Evolutionary conservation across 2,329 filamentous ascomycete species (phyloP).

Genomic region (Pseudocercospora macadamiae): DNA sequence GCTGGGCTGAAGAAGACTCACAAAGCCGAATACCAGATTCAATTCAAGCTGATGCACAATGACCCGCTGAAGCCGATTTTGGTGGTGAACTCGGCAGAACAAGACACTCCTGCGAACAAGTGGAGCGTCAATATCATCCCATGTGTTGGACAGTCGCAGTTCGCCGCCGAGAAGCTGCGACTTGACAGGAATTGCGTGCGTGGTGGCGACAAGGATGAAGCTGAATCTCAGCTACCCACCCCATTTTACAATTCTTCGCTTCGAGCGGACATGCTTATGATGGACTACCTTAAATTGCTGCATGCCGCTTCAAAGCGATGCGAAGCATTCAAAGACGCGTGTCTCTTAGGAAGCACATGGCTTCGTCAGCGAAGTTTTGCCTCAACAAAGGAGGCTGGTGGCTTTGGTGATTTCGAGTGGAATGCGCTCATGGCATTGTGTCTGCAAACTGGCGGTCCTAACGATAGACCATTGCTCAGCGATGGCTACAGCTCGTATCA

Average conservation of each 20-base stretch:
- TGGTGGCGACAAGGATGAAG: conserved; percentile 45
- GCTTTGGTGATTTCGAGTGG: conserved; percentile 95
- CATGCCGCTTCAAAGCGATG: conserved; percentile 71
- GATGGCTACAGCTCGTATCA: conserved; percentile 86
- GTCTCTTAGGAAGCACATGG: conserved; percentile 85
- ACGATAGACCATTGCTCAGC: conserved; percentile 72
- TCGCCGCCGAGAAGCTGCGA: conserved; percentile 70
- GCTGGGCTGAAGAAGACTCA: conserved; percentile 66
- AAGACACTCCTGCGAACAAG: conserved; percentile 39
- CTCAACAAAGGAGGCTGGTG: conserved; percentile 70
- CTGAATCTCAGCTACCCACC: conserved; percentile 55
- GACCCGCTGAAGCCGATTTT: conserved; percentile 68
- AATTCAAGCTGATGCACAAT: conserved; percentile 36
- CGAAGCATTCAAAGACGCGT: conserved; percentile 77
- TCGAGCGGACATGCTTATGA: conserved; percentile 73
- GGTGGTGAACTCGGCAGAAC: conserved; percentile 43
- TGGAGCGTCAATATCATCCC: conserved; percentile 76
- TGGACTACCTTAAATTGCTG: conserved; percentile 74
- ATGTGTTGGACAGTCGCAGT: conserved; percentile 69
- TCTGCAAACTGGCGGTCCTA: conserved; percentile 74
- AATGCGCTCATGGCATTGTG: conserved; percentile 76
- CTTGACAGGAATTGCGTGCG: conserved; percentile 73
- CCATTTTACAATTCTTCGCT: conserved; percentile 89
- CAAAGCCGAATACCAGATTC: conserved; percentile 59
- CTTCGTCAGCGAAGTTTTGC: conserved; percentile 83